Base-by-base conservation (phyloP, 805 yeast species). In the Gaillardinia entomophila region DNA sequence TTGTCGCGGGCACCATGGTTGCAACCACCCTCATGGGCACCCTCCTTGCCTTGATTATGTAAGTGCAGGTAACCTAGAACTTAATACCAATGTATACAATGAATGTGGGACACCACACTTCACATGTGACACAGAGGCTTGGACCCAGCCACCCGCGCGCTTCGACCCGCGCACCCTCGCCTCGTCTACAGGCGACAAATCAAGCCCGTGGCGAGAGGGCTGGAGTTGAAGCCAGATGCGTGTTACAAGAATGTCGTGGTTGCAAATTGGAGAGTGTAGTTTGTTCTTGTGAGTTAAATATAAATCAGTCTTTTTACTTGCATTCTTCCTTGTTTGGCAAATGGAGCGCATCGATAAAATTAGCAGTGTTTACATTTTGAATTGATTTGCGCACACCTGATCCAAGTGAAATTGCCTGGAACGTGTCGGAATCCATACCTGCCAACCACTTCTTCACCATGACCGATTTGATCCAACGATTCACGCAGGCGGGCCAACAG, bases 401-500 rank as follows among this genome's bases (percentile, higher is more conserved):
- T 14, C 15, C 26, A 26, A 15, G 19, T 16, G 19, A 36, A 34
- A 34, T 28, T 31, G 25, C 30, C 18, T 16, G 17, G 18, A 4
- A 5, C 24, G 27, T n/a, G 4, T 16, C 18, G 17, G 12, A 24
- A 12, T 18, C 3, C 5, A 16, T 20, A 15, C 19, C 18, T 12
- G 36, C 49, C 17, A 29, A 28, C 22, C 4, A 3, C 14, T 13
- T 16, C 20, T 12, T 22, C 16, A 12, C 12, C 12, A 24, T 34
- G 19, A 37, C 40, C 33, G 40, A 37, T 31, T 29, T 20, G 38
- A 38, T 50, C 28, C 52, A 65, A 31, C 30, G 48, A 12, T 77
- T 61, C 45, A 49, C 47, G 16, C 48, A 56, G 4, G 79, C 80
- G 0, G 68, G 70, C 6, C 86, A 79, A 49, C 49, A 43, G 3